A percentile compares a stretch with the other conserved stretches of the same genome.
phyloP scores from a whole-genome alignment of 306 rosid species.

The Quercus ilex region DNA sequence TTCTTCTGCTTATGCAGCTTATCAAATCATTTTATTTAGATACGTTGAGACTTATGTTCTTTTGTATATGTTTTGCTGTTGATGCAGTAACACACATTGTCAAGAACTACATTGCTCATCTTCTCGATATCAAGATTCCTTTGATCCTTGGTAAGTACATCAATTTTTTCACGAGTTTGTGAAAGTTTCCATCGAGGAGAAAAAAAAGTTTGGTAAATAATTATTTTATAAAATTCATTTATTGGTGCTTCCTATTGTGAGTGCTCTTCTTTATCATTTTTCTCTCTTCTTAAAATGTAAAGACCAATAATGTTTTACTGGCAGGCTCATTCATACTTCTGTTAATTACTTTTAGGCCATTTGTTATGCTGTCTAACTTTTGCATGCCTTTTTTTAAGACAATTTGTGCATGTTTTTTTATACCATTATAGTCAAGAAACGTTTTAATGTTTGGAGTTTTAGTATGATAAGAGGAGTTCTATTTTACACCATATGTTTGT shows the following conservation, averaged over 20 bases:
- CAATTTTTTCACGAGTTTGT: not conserved
- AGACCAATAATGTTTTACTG: not conserved
- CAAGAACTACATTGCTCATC: constrained; percentile 81
- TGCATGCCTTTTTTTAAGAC: not conserved
- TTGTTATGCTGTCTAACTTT: not conserved
- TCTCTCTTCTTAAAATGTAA: not conserved
- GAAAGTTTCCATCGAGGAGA: not conserved
- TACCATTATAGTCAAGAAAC: not conserved
- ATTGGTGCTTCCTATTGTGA: not conserved
- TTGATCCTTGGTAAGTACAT: constrained; percentile 72
- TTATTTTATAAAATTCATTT: constrained; percentile 5
- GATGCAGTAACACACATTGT: constrained; percentile 77
- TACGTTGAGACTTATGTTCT: not conserved
- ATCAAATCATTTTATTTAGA: constrained; percentile 1
- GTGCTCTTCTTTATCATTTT: not conserved
- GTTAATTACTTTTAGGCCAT: not conserved
- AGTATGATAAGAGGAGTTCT: not conserved
- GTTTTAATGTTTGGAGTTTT: not conserved
- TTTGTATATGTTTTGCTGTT: constrained; percentile 14
- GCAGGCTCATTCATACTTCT: not conserved
- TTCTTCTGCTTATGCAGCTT: not conserved
- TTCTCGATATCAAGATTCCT: constrained; percentile 77
- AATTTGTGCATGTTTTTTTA: not conserved
- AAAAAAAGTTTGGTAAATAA: not conserved
- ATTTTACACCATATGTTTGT: not conserved